Conservation (phyloP, 2,329 filamentous ascomycete genomes). For the Penicillium sp. region DNA sequence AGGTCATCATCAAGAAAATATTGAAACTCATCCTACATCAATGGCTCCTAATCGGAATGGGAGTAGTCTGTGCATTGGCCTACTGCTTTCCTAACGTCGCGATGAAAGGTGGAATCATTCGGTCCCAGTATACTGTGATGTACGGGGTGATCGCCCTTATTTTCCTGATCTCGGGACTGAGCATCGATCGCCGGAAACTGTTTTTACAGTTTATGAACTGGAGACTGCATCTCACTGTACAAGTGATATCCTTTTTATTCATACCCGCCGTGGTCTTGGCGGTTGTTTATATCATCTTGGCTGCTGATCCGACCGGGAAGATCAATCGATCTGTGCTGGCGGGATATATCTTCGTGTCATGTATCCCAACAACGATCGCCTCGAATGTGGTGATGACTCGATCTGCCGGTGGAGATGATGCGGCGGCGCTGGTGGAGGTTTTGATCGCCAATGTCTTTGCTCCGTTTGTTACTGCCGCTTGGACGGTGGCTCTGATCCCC, state of each 20-base stretch:
- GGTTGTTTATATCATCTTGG: slow-evolving; percentile 53
- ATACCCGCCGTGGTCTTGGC: slow-evolving; percentile 63
- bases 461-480: slow-evolving; percentile 65
- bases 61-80: slow-evolving; percentile 53
- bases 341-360: slow-evolving; percentile 66
- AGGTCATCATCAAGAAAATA: slow-evolving; percentile 18
- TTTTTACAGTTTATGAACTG: slow-evolving; percentile 63
- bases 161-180: slow-evolving; percentile 70
- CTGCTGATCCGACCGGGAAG: slow-evolving; percentile 41
- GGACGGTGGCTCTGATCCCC: slow-evolving; percentile 59
- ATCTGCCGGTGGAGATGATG: slow-evolving; percentile 66
- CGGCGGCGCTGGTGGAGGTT: slow-evolving; percentile 66
- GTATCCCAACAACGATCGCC: slow-evolving; percentile 69
- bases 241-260: slow-evolving; percentile 65
- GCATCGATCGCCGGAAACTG: slow-evolving; percentile 63
- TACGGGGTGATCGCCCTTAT: slow-evolving; percentile 69
- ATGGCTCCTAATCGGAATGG: slow-evolving; percentile 66
- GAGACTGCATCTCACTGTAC: slow-evolving; percentile 67
- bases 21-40: slow-evolving; percentile 49
- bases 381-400: slow-evolving; percentile 75
- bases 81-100: slow-evolving; percentile 53
- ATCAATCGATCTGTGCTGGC: slow-evolving; percentile 66
- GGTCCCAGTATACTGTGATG: slow-evolving; percentile 51
- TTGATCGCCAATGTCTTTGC: slow-evolving; percentile 69
- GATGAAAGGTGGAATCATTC: slow-evolving; percentile 47